Conservation (phyloP, 805 yeast genomes). For the Saccharomycopsis javanensis region DNA sequence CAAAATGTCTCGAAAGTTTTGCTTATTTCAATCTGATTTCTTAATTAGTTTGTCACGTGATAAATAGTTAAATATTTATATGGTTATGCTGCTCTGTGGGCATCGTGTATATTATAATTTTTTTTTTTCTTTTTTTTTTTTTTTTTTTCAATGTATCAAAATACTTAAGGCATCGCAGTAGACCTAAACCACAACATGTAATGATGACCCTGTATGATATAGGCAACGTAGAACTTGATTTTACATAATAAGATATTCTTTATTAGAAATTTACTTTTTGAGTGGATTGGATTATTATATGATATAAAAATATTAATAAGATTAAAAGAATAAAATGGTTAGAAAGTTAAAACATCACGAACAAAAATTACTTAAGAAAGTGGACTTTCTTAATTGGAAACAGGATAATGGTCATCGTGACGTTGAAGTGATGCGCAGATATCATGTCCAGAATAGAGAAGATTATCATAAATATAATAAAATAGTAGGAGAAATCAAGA, state of each 20-base stretch:
- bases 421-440: conserved; percentile 91
- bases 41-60: too few relatives aligned
- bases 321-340: conserved; percentile 43
- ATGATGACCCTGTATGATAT: too few relatives aligned
- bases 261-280: too few relatives aligned
- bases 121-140: not conserved
- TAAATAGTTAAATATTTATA: too few relatives aligned
- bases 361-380: conserved; percentile 87
- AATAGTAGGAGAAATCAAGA: conserved; percentile 85
- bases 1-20: too few relatives aligned
- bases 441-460: conserved; percentile 88
- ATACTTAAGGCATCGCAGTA: too few relatives aligned
- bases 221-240: not conserved
- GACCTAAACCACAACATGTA: too few relatives aligned
- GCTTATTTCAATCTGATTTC: too few relatives aligned
- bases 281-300: too few relatives aligned
- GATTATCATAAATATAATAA: conserved; percentile 92
- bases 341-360: conserved; percentile 90
- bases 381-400: conserved; percentile 95
- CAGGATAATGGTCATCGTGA: conserved; percentile 93
- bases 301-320: not conserved
- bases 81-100: not conserved
- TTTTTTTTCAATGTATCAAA: not conserved
- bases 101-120: not conserved
- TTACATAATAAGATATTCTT: too few relatives aligned